Base-by-base conservation (phyloP, 805 yeast species). In the Starmerella kuoi region DNA sequence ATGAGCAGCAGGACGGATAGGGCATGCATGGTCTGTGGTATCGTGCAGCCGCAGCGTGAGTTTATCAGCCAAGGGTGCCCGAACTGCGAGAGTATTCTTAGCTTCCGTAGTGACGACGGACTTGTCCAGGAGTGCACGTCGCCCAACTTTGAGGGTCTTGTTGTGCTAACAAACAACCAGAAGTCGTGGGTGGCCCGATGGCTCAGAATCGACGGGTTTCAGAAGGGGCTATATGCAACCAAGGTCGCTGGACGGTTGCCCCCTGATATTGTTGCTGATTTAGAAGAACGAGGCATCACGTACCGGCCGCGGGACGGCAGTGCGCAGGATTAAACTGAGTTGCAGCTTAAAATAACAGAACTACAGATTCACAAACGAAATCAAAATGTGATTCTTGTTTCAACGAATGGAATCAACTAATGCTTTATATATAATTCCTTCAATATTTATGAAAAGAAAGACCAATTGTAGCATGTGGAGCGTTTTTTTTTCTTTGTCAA, bases 11-110 rank as follows among this genome's bases (percentile, higher is more conserved):
- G 44, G 64, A 70, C 79, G 8, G 94, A 86, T 49, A 76, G 98
- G 68, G 97, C 97, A 6, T 88, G 98, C 57, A 83, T 88, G 95
- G 73, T 91, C 45, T 88, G 98, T 63, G 97, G 96, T 3, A 72
- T 88, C 41, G 83, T 88, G 42, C 94, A 84, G 56, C 76, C 94
- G 4, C 73, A 80, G 42, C 48, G 65, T 71, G 72, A 70, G 55
- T 91, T 91, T 60, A 74, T 81, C 38, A 77, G 77, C 44, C 75
- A 75, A 17, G 97, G 97, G 5, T 88, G 98, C 62, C 97, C 98
- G 12, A 88, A 88, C 68, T 88, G 98, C 65, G 97, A 85, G 56
- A 77, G 87, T 40, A 75, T 88, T 23, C 70, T 88, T 55, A 86
- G 81, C 51, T 76, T 72, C 55, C 72, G 70, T 37, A 79, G 76